phyloP scores from a whole-genome alignment of 148 eudicot genomes.

The Camellia sinensis region DNA sequence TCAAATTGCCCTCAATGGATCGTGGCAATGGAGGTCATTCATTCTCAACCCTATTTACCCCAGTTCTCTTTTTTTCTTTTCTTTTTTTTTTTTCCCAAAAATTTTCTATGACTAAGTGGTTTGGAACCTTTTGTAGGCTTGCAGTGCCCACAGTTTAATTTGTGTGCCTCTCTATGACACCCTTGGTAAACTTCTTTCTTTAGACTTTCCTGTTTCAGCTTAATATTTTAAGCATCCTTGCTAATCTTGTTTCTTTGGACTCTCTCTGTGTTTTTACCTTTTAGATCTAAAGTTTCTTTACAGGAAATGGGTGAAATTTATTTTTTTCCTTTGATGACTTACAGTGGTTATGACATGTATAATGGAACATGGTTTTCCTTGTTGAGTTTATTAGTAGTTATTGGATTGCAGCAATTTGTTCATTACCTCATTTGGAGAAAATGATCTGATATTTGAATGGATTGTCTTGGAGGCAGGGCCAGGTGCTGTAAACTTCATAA shows the following conservation, averaged over 20 bases:
- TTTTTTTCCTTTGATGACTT: no score
- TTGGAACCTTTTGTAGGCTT: conserved; percentile 53
- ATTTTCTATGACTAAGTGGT: not conserved
- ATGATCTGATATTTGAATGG: conserved; percentile 2
- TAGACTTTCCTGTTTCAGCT: conserved; percentile 1
- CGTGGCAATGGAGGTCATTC: conserved; percentile 87
- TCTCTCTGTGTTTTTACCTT: not conserved
- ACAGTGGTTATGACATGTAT: not conserved
- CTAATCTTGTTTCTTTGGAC: not conserved
- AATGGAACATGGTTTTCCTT: not conserved
- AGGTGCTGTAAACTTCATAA: conserved; percentile 71
- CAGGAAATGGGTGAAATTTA: not conserved
- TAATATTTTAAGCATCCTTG: not conserved
- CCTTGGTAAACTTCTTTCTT: conserved; percentile 52
- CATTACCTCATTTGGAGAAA: not conserved
- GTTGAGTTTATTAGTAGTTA: not conserved
- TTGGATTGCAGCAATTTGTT: not conserved
- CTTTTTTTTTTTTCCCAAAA: not conserved
- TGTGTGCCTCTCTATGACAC: conserved; percentile 98
- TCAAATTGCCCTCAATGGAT: conserved; percentile 95
- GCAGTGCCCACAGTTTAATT: conserved; percentile 80
- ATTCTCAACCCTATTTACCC: not conserved
- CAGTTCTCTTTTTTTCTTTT: not conserved
- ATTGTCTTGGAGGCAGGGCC: conserved; percentile 45
- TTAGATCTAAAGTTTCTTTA: not conserved